Evolutionary conservation across 1,284 basidiomycete species (phyloP), one percentile per base, ranked within the genome.

Genomic region (Stereum hirsutum): DNA sequence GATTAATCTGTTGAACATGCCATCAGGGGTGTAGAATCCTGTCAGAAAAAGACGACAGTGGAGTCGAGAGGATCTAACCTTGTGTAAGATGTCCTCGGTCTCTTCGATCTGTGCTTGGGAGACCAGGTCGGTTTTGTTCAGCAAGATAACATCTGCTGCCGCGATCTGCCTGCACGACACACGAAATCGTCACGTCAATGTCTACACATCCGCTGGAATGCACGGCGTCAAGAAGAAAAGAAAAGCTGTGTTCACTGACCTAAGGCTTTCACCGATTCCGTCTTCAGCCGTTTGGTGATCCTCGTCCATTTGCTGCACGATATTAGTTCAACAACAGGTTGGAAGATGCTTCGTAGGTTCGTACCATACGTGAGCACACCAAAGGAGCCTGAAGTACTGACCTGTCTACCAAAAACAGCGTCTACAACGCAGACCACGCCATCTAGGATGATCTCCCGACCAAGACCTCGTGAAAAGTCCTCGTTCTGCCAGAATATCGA

Each of bases 401-500:
- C 90, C 69, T 84, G 72, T 49, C 77, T 67, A 0, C 89, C 88
- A 61, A 92, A 94, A 5, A 86, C 73, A 7, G 86, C 89, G 57
- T 96, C 91, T 0, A 95, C 89, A 6, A 97, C 87, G 49, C 88
- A 91, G 11, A 96, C 78, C 0, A 97, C 89, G 10, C 89, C 89
- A 57, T 97, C 93, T 0, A 96, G 70, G 10, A 72, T 65, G 44
- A 92, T 89, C 48, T 89, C 81, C 48, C 65, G 71, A 2, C 82
- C 74, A 0, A 89, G 65, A 1, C 83, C 79, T 15, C 59, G 71
- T 0, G 85, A 77, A 59, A 79, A 90, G 55, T 93, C 90, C 58
- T 95, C 91, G 54, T 95, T 95, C 23, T 81, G 77, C 92, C 92
- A 96, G 58, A 96, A 93, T 62, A 86, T 81, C 2, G 81, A 78